These are phyloP conservation scores for Hirsutella minnesotensis DNA, from an alignment of 2,329 filamentous ascomycete species.

Conservation along the genomic window DNA sequence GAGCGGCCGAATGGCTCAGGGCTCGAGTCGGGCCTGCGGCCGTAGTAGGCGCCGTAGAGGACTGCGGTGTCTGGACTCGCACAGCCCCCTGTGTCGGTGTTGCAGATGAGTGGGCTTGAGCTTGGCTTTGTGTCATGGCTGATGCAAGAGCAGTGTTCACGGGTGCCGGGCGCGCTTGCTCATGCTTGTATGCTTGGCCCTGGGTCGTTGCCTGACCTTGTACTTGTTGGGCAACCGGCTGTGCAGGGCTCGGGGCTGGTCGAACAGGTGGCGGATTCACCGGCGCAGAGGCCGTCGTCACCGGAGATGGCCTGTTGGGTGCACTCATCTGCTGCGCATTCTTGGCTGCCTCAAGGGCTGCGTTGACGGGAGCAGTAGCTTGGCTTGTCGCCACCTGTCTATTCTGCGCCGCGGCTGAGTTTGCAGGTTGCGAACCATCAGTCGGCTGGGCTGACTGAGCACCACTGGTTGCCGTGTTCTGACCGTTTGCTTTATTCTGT, in stretches of 20 bases:
- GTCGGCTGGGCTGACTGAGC: conserved; percentile 11
- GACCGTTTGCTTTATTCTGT: conserved; percentile 5
- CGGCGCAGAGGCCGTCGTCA: conserved; percentile 13
- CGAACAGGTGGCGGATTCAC: conserved; percentile 13
- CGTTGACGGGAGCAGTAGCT: conserved; percentile 26
- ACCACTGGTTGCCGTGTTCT: conserved; percentile 10
- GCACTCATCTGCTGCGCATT: conserved; percentile 24
- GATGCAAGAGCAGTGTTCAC: conserved; percentile 33
- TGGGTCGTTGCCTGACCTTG: conserved; percentile 11
- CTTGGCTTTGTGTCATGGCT: conserved; percentile 25
- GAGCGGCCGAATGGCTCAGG: conserved; percentile 37
- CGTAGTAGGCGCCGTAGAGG: conserved; percentile 23
- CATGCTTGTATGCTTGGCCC: conserved; percentile 12
- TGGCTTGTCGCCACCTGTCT: conserved; percentile 18
- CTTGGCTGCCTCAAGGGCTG: conserved; percentile 33
- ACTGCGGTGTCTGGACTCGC: conserved; percentile 38
- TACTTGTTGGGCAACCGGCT: conserved; percentile 14
- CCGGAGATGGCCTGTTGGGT: conserved; percentile 16
- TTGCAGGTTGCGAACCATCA: conserved; percentile 10
- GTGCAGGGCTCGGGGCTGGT: conserved; percentile 12
- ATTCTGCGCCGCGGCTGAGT: conserved; percentile 9
- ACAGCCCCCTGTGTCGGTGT: conserved; percentile 36
- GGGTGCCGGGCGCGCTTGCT: conserved; percentile 27
- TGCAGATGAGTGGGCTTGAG: conserved; percentile 17
- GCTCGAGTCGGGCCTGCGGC: conserved; percentile 26